Base-by-base conservation (phyloP, 345 rosid species). In the Melaleuca quinquenervia region DNA sequence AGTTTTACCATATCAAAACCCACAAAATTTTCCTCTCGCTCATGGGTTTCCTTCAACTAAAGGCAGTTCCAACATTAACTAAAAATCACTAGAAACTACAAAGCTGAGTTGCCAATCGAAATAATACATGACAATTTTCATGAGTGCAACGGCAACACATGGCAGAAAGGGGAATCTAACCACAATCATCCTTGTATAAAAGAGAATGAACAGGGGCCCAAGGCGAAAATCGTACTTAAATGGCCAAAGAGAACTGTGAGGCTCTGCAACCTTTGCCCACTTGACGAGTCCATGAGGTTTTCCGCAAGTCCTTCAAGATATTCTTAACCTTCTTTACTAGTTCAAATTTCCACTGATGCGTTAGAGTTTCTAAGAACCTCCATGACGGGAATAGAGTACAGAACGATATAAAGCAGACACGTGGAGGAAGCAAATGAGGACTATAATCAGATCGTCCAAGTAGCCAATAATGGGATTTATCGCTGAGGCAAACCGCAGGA, bases 351-450 rank as follows among this genome's bases (percentile, higher is more conserved):
- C 80, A 70, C 48, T 2, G 26, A 82, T 36, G 80, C 48, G 36
- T 36, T 70, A 20, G 48, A 70, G 7, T 90, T 84, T 78, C 60
- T 51, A 94, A 3, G 93, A 90, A 56, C 98, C 98, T 11, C 96
- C 94, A 84, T 96, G 95, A 74, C 98, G 98, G 83, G 54, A 85
- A 89, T 94, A 91, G 75, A 97, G 95, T 36, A 97, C 96, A 1
- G 99, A 94, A 7, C 98, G 98, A 89, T 97, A 96, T 36, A 96
- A 50, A 27, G 98, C 94, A 86, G 98, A 98, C 70, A 97, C 93
- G 60, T 96, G 96, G 87, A 97, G 98, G 92, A 94, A 91, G 90
- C 92, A 91, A 9, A 96, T 82, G 11, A 95, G 88, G 27, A 85
- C 92, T 87, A 96, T 92, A 52, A 95, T 91, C 85, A 94, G 87